Evolutionary conservation across 441 rosid species (phyloP).

Genomic region (Rhodomyrtus psidioides): DNA sequence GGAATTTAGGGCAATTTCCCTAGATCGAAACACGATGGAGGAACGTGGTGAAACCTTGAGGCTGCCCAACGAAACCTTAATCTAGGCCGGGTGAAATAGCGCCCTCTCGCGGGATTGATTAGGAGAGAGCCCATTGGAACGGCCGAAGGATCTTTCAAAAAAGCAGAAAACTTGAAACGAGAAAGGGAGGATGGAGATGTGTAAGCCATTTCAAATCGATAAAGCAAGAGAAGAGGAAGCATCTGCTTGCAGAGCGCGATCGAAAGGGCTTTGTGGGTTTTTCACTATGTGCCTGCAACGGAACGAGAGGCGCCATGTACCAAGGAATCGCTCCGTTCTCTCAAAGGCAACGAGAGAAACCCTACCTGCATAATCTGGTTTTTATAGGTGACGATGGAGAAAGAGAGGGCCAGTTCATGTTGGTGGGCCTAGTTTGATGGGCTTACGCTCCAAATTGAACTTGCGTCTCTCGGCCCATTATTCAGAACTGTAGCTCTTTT

Average conservation of each 20-base stretch:
- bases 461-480: no score
- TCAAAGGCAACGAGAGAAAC: background rate
- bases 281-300: background rate
- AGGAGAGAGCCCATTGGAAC: background rate
- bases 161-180: no score
- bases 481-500: no score
- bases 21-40: background rate
- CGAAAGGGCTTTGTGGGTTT: background rate
- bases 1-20: background rate
- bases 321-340: background rate
- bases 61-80: background rate
- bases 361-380: background rate
- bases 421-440: no score
- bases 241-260: background rate
- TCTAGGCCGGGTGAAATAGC: background rate
- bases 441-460: no score
- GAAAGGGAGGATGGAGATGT: background rate
- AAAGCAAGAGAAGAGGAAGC: background rate
- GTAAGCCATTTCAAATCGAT: background rate
- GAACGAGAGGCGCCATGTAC: background rate
- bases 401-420: no score
- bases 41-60: background rate
- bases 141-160: background rate
- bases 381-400: background rate
- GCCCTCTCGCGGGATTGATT: background rate